phyloP scores from a whole-genome alignment of 257 asterid species.

The Plantago major region DNA sequence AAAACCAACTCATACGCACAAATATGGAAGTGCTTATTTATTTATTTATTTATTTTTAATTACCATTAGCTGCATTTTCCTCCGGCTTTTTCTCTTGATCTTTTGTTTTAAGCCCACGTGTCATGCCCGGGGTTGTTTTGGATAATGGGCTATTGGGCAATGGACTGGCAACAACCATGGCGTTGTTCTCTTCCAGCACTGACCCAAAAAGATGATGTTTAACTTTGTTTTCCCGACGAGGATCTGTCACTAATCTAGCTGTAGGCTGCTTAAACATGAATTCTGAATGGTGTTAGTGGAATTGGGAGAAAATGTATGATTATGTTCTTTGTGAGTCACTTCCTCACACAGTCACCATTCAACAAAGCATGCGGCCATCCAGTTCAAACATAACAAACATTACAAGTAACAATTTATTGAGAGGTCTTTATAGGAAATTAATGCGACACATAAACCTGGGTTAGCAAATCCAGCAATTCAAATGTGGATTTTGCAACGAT shows the following conservation, averaged over 20 bases:
- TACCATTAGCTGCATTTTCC: conserved; percentile 19
- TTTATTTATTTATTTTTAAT: conserved; percentile 6
- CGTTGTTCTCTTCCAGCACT: conserved; percentile 55
- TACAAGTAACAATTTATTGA: too few species aligned
- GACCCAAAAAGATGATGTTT: conserved; percentile 80
- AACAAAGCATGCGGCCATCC: too few species aligned
- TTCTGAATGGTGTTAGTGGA: background rate
- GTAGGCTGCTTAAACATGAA: conserved; percentile 45
- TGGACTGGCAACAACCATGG: conserved; percentile 46
- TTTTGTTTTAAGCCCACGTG: conserved; percentile 32
- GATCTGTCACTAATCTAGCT: conserved; percentile 50
- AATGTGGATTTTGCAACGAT: too few species aligned
- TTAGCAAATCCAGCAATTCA: too few species aligned
- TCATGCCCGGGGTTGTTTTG: conserved; percentile 40
- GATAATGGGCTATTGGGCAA: conserved; percentile 33
- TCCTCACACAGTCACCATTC: too few species aligned
- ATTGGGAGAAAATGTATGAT: background rate
- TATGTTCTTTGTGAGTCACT: too few species aligned
- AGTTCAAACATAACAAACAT: too few species aligned
- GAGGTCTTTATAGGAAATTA: too few species aligned
- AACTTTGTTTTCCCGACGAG: conserved; percentile 39
- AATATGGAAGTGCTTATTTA: conserved; percentile 24
- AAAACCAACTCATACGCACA: background rate
- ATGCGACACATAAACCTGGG: too few species aligned
- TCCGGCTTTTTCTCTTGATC: conserved; percentile 34